A percentile compares a stretch with the other conserved stretches of the same genome.
These are phyloP conservation scores for Pythium insidiosum DNA, from an alignment of 352 stramenopile genomes.

Conservation along the genomic window DNA sequence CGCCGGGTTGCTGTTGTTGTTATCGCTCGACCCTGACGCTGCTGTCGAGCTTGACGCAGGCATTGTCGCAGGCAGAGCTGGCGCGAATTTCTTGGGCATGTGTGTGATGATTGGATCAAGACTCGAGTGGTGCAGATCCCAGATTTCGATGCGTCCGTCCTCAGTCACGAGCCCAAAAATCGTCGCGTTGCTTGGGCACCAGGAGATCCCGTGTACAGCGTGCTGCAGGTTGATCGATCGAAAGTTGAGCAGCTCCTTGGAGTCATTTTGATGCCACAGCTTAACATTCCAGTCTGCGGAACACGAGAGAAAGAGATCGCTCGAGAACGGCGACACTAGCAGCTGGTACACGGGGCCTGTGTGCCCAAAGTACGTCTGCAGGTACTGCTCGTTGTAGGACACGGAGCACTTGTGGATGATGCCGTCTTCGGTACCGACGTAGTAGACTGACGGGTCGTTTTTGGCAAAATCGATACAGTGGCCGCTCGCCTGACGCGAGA, in stretches of 20 bases:
- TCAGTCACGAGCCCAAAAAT: slow-evolving; percentile 83
- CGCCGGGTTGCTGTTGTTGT: background rate
- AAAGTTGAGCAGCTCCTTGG: slow-evolving; percentile 54
- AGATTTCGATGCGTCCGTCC: slow-evolving; percentile 89
- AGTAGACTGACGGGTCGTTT: slow-evolving; percentile 81
- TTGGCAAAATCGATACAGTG: slow-evolving; percentile 83
- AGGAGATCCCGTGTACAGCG: slow-evolving; percentile 78
- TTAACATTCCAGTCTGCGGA: slow-evolving; percentile 88
- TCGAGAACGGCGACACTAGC: slow-evolving; percentile 80
- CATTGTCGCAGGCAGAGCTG: slow-evolving; percentile 2
- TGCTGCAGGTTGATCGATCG: slow-evolving; percentile 70
- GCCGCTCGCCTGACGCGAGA: slow-evolving; percentile 82
- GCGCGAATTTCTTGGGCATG: slow-evolving; percentile 52
- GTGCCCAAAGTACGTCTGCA: slow-evolving; percentile 87
- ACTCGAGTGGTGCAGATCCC: slow-evolving; percentile 79
- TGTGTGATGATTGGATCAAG: slow-evolving; percentile 79
- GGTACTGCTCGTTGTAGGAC: slow-evolving; percentile 92
- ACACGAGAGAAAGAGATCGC: slow-evolving; percentile 82
- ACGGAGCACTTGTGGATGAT: slow-evolving; percentile 89
- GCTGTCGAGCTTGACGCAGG: slow-evolving; percentile 8
- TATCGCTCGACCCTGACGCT: background rate
- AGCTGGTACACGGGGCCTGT: slow-evolving; percentile 87
- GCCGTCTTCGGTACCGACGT: slow-evolving; percentile 88
- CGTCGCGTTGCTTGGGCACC: slow-evolving; percentile 75
- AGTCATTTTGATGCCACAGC: slow-evolving; percentile 67